Percentiles rank a stretch among this genome's conserved stretches.
Conservation (phyloP, 345 rosid species). For the Lepidium sativum region DNA sequence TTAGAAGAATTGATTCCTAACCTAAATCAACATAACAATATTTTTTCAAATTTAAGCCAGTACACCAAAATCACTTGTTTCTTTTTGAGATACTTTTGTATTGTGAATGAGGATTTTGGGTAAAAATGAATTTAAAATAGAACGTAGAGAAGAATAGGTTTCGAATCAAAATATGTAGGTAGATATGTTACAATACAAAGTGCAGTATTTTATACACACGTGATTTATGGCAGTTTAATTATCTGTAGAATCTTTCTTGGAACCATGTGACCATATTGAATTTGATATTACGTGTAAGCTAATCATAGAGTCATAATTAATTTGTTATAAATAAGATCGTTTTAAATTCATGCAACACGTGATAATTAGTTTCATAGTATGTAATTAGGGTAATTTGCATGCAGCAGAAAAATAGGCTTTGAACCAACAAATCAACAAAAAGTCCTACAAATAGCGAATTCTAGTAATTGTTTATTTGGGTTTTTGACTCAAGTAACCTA, state of each 20-base stretch:
- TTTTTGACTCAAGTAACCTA: too few relatives aligned
- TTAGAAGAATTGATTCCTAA: too few relatives aligned
- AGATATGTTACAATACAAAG: not conserved
- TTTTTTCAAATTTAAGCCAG: too few relatives aligned
- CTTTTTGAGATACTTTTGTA: too few relatives aligned
- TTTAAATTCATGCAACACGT: slow-evolving; percentile 10
- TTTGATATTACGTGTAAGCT: slow-evolving; percentile 16
- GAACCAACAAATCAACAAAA: not conserved
- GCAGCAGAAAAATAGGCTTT: not conserved
- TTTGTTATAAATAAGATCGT: not conserved
- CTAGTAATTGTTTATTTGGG: too few relatives aligned
- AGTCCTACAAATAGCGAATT: not conserved
- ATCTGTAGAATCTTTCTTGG: slow-evolving; percentile 14
- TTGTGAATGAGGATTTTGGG: not conserved
- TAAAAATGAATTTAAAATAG: not conserved
- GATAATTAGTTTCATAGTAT: slow-evolving; percentile 1
- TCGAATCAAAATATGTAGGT: not conserved
- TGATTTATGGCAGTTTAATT: slow-evolving; percentile 4
- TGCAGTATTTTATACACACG: slow-evolving; percentile 5
- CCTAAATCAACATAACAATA: too few relatives aligned
- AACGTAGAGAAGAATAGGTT: not conserved
- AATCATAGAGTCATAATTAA: slow-evolving; percentile 4
- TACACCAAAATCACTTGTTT: too few relatives aligned
- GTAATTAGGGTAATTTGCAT: not conserved
- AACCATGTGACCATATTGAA: slow-evolving; percentile 17